Percentiles rank a stretch among this genome's conserved stretches.
Conservation (phyloP, 176 grass and related monocot species). For the Alloteropsis semialata region DNA sequence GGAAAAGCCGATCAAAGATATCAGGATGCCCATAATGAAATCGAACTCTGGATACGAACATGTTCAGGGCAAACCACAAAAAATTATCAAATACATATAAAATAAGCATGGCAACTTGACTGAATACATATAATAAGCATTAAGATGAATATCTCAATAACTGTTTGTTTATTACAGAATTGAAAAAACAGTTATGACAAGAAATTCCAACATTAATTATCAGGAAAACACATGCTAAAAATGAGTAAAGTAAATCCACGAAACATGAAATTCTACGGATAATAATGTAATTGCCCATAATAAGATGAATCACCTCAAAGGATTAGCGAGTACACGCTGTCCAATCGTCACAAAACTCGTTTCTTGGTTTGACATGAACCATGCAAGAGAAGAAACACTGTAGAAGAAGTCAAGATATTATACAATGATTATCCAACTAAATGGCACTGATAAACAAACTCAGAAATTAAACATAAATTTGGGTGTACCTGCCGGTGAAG, state of each 20-base stretch:
- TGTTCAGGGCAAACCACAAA: neutral
- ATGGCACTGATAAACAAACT: neutral
- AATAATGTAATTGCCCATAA: slow-evolving; percentile 8
- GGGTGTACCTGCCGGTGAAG: slow-evolving; percentile 78
- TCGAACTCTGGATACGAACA: slow-evolving; percentile 54
- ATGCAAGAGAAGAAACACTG: slow-evolving; percentile 99
- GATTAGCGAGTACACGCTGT: slow-evolving; percentile 91
- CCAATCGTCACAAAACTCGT: slow-evolving; percentile 99
- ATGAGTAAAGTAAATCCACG: neutral
- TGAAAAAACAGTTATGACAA: neutral
- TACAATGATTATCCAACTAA: slow-evolving; percentile 2
- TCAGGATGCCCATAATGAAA: slow-evolving; percentile 99
- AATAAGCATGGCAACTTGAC: slow-evolving; percentile 21
- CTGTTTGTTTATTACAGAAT: neutral
- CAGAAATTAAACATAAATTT: slow-evolving; percentile 6
- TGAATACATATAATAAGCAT: slow-evolving; percentile 7
- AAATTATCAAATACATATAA: neutral
- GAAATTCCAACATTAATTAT: neutral
- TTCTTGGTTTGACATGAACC: slow-evolving; percentile 99
- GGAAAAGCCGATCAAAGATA: slow-evolving; percentile 93
- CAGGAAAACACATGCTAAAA: neutral
- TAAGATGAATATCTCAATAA: neutral
- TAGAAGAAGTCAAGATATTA: slow-evolving; percentile 32
- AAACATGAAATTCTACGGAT: neutral
- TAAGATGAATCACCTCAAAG: slow-evolving; percentile 75